phyloP scores from a whole-genome alignment of 1,284 basidiomycete species.

The Bjerkandera adusta region DNA sequence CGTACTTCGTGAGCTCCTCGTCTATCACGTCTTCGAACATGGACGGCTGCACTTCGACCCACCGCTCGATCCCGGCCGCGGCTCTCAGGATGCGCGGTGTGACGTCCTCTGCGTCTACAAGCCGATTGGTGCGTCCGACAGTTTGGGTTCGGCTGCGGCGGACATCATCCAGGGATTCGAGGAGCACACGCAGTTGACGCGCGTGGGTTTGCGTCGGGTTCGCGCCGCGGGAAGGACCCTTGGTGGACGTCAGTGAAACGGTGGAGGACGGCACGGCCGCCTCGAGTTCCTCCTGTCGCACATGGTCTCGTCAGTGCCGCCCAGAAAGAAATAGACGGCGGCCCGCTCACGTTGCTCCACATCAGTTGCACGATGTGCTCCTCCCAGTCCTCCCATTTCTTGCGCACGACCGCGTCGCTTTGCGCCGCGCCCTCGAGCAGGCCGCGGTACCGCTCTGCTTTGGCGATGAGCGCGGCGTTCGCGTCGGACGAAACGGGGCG shows the following conservation, averaged over 20 bases:
- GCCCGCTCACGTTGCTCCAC: conserved; percentile 71
- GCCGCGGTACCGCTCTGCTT: conserved; percentile 67
- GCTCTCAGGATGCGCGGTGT: conserved; percentile 67
- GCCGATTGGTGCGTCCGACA: conserved; percentile 62
- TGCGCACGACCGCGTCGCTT: conserved; percentile 74
- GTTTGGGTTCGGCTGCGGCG: conserved; percentile 60
- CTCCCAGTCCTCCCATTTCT: conserved; percentile 89
- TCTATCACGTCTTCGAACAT: conserved; percentile 87
- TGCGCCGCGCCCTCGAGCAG: conserved; percentile 73
- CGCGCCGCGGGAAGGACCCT: conserved; percentile 33
- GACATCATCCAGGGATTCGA: conserved; percentile 83
- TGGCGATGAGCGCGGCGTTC: conserved; percentile 71
- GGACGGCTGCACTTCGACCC: conserved; percentile 74
- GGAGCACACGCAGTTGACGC: conserved; percentile 68
- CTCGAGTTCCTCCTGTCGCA: conserved; percentile 64
- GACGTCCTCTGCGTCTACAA: conserved; percentile 77
- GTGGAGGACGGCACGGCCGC: conserved; percentile 68
- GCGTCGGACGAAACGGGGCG: conserved; percentile 75
- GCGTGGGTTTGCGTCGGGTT: conserved; percentile 56
- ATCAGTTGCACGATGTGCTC: conserved; percentile 69
- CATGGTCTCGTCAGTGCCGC: neutral
- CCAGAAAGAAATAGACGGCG: too few species aligned
- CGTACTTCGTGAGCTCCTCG: conserved; percentile 79
- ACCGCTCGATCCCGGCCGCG: conserved; percentile 59
- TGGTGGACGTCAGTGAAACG: conserved; percentile 32